A percentile compares a stretch with the other conserved stretches of the same genome.
phyloP scores from a whole-genome alignment of 1,284 basidiomycete genomes.

The Ganoderma boninense region DNA sequence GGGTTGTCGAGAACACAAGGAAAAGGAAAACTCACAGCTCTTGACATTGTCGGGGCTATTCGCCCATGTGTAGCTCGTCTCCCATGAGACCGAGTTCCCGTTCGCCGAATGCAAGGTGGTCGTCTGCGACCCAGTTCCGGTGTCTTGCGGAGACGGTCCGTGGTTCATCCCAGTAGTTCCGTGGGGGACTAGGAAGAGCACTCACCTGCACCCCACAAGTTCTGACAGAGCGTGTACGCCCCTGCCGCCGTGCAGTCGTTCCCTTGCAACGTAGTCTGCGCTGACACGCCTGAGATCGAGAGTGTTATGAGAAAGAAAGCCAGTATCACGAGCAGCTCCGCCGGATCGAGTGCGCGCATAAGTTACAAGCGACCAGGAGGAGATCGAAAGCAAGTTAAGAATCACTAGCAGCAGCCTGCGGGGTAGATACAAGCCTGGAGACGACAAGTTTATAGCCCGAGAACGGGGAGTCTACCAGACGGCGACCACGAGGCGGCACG shows the following conservation, averaged over 20 bases:
- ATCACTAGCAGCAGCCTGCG: neutral
- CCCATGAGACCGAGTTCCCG: conserved; percentile 57
- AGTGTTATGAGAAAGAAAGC: conserved; percentile 3
- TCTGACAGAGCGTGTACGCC: conserved; percentile 60
- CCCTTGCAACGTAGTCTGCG: conserved; percentile 19
- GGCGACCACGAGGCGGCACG: neutral
- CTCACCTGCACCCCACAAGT: conserved; percentile 61
- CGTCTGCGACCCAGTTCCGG: conserved; percentile 57
- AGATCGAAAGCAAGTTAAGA: neutral
- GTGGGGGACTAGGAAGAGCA: conserved; percentile 7
- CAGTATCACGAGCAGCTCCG: conserved; percentile 13
- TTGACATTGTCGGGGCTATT: conserved; percentile 62
- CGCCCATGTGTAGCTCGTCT: conserved; percentile 63
- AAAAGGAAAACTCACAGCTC: conserved; percentile 52
- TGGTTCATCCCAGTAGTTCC: neutral
- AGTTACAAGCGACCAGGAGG: neutral
- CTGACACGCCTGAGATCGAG: neutral
- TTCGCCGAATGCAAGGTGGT: conserved; percentile 55
- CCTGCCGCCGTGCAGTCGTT: conserved; percentile 55
- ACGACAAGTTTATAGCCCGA: neutral
- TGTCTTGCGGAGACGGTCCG: conserved; percentile 33
- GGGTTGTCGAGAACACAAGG: neutral
- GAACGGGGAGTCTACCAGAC: neutral
- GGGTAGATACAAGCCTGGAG: neutral
- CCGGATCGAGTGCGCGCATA: conserved; percentile 15